Percentiles rank a stretch among this genome's conserved stretches.
phyloP scores from a whole-genome alignment of 257 asterid species.

The Gynochthodes officinalis region DNA sequence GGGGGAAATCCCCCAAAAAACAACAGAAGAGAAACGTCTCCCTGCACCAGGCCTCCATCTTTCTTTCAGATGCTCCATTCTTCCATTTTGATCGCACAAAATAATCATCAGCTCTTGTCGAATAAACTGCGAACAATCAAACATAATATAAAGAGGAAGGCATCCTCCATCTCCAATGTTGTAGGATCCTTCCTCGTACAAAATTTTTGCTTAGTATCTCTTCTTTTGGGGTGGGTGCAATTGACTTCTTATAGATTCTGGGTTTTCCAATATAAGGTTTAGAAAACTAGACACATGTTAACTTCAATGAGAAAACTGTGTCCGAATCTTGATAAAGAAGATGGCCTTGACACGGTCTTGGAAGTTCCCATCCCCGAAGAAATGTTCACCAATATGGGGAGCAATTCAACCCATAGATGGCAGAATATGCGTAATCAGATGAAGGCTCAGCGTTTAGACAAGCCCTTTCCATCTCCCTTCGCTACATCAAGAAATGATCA shows the following conservation, averaged over 20 bases:
- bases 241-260: too few species aligned
- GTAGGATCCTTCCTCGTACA: constrained; percentile 12
- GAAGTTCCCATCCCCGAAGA: constrained; percentile 93
- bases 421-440: constrained; percentile 63
- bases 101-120: not conserved
- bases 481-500: constrained; percentile 48
- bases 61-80: not conserved
- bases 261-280: too few species aligned
- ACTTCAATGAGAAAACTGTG: constrained; percentile 51
- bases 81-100: not conserved
- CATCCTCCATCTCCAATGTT: constrained; percentile 2
- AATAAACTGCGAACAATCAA: not conserved
- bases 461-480: constrained; percentile 22
- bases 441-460: constrained; percentile 42
- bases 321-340: constrained; percentile 67
- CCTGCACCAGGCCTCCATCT: not conserved
- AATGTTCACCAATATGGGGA: constrained; percentile 70
- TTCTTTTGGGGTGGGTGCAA: too few species aligned
- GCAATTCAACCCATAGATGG: constrained; percentile 67
- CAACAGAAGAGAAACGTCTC: not conserved
- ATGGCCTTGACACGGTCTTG: constrained; percentile 70
- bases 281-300: constrained; percentile 7
- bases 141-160: constrained; percentile 4
- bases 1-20: not conserved
- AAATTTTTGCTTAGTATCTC: not conserved